These are phyloP conservation scores for Parmelia sp. DNA, from an alignment of 495 filamentous ascomycete genomes.

Conservation along the genomic window DNA sequence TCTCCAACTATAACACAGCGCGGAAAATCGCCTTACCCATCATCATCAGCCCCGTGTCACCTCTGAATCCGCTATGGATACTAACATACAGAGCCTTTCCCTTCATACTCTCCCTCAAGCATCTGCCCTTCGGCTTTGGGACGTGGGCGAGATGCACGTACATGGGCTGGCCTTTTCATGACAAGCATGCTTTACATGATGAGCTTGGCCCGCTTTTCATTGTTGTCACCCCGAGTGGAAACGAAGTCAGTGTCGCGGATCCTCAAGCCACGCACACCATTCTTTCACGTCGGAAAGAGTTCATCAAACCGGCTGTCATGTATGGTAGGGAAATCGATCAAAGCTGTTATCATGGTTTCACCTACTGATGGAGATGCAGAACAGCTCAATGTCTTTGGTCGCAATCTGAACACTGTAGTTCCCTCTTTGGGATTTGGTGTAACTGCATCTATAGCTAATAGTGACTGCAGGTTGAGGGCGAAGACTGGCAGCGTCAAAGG, in stretches of 20 bases:
- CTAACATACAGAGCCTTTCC: constrained; percentile 18
- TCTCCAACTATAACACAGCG: constrained; percentile 42
- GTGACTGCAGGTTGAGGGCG: constrained; percentile 25
- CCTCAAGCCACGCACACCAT: constrained; percentile 35
- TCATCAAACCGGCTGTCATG: constrained; percentile 37
- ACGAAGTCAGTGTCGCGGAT: constrained; percentile 39
- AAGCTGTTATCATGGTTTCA: not conserved
- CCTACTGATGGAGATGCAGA: constrained; percentile 16
- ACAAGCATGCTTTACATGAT: constrained; percentile 35
- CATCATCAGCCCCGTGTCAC: constrained; percentile 44
- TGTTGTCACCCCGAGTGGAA: constrained; percentile 38
- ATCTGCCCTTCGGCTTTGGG: constrained; percentile 28
- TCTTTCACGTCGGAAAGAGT: constrained; percentile 36
- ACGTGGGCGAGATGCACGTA: constrained; percentile 31
- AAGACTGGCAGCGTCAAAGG: constrained; percentile 37
- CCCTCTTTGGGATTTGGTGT: not conserved
- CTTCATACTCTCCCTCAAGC: constrained; percentile 18
- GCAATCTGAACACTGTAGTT: constrained; percentile 32
- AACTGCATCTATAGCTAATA: not conserved
- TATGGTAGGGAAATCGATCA: constrained; percentile 25
- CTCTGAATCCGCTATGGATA: constrained; percentile 27
- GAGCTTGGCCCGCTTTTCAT: constrained; percentile 39
- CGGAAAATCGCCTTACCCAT: constrained; percentile 62
- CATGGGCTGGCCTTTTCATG: constrained; percentile 33
- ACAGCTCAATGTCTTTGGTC: constrained; percentile 35